Evolutionary conservation across 495 filamentous ascomycete genomes (phyloP).

Genomic region (Penicillium maclennaniae): DNA sequence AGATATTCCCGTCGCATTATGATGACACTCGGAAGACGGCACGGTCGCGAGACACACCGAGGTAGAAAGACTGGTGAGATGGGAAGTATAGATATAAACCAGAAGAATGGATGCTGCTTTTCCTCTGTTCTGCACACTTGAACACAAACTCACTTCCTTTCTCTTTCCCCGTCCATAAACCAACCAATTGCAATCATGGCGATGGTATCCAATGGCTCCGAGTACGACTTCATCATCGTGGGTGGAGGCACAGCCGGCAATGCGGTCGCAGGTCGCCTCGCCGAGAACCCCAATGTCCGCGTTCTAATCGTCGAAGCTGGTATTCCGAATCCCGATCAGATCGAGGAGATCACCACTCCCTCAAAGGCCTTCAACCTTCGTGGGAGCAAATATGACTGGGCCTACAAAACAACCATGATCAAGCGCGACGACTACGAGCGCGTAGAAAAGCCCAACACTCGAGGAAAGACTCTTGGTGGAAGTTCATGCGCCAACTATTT

Average conservation of each 20-base stretch:
- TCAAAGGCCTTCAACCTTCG: constrained; percentile 40
- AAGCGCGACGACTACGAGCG: constrained; percentile 58
- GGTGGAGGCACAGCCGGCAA: constrained; percentile 59
- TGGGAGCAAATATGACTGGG: constrained; percentile 54
- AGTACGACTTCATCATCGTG: constrained; percentile 39
- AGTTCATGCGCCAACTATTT: constrained; percentile 52
- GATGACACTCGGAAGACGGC: too few relatives aligned
- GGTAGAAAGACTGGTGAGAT: too few relatives aligned
- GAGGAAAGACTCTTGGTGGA: constrained; percentile 53
- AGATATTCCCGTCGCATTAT: too few relatives aligned
- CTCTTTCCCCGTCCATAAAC: too few relatives aligned
- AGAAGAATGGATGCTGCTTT: too few relatives aligned
- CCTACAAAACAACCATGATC: constrained; percentile 61
- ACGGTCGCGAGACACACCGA: too few relatives aligned
- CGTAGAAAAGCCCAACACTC: constrained; percentile 58
- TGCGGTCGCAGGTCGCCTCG: constrained; percentile 56
- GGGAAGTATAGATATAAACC: too few relatives aligned
- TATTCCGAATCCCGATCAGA: constrained; percentile 34
- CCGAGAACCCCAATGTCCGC: constrained; percentile 47
- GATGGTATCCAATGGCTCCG: constrained; percentile 21
- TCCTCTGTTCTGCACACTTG: too few relatives aligned
- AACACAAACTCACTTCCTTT: too few relatives aligned
- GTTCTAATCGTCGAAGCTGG: constrained; percentile 56
- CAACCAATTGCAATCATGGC: constrained; percentile 14
- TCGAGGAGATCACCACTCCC: constrained; percentile 44